Evolutionary conservation across 805 yeast genomes (phyloP).

Genomic region (Sugiyamaella americana): DNA sequence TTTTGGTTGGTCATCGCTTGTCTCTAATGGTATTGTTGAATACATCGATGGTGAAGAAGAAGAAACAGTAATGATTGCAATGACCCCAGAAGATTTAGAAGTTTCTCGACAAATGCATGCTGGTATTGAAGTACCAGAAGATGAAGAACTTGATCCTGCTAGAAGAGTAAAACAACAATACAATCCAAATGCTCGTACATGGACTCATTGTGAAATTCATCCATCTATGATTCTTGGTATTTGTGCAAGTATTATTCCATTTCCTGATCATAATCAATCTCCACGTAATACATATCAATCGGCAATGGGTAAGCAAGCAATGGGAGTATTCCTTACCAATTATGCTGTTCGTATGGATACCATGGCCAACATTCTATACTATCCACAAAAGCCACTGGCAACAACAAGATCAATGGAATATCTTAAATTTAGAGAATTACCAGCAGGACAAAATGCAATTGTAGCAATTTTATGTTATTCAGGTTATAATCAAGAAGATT

Average conservation of each 20-base stretch:
- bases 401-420: slow-evolving; percentile 98
- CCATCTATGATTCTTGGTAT: slow-evolving; percentile 98
- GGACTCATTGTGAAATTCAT: slow-evolving; percentile 98
- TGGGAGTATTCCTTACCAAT: slow-evolving; percentile 97
- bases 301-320: slow-evolving; percentile 99
- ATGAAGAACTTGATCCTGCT: slow-evolving; percentile 61
- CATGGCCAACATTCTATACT: slow-evolving; percentile 95
- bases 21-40: slow-evolving; percentile 84
- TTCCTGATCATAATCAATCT: slow-evolving; percentile 99
- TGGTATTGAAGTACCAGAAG: slow-evolving; percentile 33
- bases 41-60: slow-evolving; percentile 99
- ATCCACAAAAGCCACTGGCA: slow-evolving; percentile 97
- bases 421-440: slow-evolving; percentile 92
- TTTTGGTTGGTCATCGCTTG: slow-evolving; percentile 80
- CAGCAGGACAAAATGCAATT: slow-evolving; percentile 98
- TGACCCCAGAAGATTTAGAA: slow-evolving; percentile 95
- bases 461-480: slow-evolving; percentile 98
- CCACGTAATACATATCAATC: slow-evolving; percentile 99
- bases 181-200: slow-evolving; percentile 65
- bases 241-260: slow-evolving; percentile 97
- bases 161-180: slow-evolving; percentile 73
- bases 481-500: slow-evolving; percentile 99
- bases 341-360: slow-evolving; percentile 98
- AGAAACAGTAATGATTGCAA: slow-evolving; percentile 96
- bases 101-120: slow-evolving; percentile 44